Conservation (phyloP, 2,329 filamentous ascomycete species). For the Xylariaceae sp. region DNA sequence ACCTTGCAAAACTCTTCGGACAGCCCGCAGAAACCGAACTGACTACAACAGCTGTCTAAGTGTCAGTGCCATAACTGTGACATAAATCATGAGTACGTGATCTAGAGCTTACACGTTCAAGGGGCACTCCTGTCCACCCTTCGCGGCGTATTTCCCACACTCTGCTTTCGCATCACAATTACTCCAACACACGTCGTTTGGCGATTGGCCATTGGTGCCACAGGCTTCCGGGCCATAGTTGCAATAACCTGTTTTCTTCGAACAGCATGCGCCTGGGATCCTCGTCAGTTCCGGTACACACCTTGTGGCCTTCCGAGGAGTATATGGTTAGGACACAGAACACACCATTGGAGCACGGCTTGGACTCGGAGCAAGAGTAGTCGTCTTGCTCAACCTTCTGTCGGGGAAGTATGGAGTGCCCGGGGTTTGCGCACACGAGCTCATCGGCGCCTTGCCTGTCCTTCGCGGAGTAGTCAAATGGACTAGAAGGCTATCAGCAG, state of each 20-base stretch:
- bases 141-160: conserved; percentile 29
- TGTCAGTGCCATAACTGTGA: background rate
- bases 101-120: conserved; percentile 32
- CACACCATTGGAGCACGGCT: conserved; percentile 15
- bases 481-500: no score
- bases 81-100: background rate
- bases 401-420: no score
- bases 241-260: conserved; percentile 7
- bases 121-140: conserved; percentile 29
- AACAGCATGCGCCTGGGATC: conserved; percentile 8
- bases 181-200: conserved; percentile 30
- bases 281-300: background rate
- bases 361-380: no score
- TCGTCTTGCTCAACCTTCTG: no score
- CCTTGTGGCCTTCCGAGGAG: no score
- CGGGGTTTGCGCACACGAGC: no score
- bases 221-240: conserved; percentile 15
- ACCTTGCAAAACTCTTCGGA: conserved; percentile 23
- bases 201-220: conserved; percentile 21
- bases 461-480: no score
- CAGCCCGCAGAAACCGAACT: conserved; percentile 35
- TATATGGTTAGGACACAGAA: conserved; percentile 6
- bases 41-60: conserved; percentile 28
- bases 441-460: no score
- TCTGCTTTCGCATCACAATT: conserved; percentile 36